Percentiles rank a stretch among this genome's conserved stretches.
phyloP scores from a whole-genome alignment of 768 basidiomycete species.

The Cystobasidium onofrii region DNA sequence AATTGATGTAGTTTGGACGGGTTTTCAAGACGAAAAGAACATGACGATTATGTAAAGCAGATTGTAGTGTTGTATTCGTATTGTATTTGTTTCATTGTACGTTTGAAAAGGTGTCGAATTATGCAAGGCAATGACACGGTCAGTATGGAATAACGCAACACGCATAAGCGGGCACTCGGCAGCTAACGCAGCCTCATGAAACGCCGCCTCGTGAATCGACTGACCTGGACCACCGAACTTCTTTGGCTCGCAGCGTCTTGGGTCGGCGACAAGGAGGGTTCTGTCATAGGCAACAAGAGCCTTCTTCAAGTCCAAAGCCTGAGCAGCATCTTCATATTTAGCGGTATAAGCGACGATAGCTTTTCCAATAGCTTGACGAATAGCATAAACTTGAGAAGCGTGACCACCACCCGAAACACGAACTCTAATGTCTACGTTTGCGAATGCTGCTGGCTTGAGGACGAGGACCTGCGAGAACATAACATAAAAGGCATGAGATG shows the following conservation, averaged over 20 bases:
- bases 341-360: constrained; percentile 96
- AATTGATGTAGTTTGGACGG: too few relatives aligned
- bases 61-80: too few relatives aligned
- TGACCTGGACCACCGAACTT: constrained; percentile 90
- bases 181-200: not conserved
- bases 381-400: constrained; percentile 96
- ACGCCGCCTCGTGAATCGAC: not conserved
- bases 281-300: constrained; percentile 91
- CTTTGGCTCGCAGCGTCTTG: constrained; percentile 97
- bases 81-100: too few relatives aligned
- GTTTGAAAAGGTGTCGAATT: too few relatives aligned
- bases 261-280: constrained; percentile 80
- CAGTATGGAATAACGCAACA: not conserved
- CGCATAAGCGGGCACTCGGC: not conserved
- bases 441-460: constrained; percentile 54
- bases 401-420: constrained; percentile 99
- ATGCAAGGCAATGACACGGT: not conserved
- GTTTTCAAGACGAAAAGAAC: too few relatives aligned
- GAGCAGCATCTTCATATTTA: constrained; percentile 96
- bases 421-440: constrained; percentile 84
- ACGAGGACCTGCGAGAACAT: constrained; percentile 65
- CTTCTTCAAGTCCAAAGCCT: constrained; percentile 96
- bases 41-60: too few relatives aligned
- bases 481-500: not conserved
- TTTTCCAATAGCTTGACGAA: constrained; percentile 97